phyloP scores from a whole-genome alignment of 228 moss, liverwort and hornwort genomes.

The Sphagnum magellanicum region DNA sequence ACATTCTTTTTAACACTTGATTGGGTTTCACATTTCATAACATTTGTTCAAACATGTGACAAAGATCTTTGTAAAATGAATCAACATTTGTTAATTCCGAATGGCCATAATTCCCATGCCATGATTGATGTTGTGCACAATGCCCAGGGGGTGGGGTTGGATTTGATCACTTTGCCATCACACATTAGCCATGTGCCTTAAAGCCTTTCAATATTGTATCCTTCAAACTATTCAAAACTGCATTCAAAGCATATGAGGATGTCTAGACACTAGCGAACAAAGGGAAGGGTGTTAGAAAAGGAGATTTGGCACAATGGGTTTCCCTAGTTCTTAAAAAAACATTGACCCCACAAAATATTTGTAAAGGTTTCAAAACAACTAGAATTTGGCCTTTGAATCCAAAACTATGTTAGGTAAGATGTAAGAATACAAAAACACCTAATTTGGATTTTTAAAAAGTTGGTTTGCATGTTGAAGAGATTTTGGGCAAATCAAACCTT shows the following conservation, averaged over 20 bases:
- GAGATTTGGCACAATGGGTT: slow-evolving; percentile 2
- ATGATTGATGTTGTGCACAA: neutral
- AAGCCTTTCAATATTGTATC: neutral
- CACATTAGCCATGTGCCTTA: neutral
- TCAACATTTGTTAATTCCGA: neutral
- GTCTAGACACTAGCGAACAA: neutral
- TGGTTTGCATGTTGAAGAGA: neutral
- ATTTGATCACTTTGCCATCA: neutral
- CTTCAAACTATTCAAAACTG: neutral
- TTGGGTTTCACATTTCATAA: neutral
- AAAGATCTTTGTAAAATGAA: neutral
- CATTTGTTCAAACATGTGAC: neutral
- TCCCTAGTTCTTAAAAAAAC: neutral
- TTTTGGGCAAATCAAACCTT: neutral
- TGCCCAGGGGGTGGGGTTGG: neutral
- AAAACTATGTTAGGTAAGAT: neutral
- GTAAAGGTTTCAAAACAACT: neutral
- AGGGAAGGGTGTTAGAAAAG: neutral
- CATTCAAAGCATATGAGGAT: neutral
- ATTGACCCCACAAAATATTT: neutral
- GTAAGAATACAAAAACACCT: neutral
- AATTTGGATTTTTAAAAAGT: neutral
- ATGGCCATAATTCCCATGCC: neutral
- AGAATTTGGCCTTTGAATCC: slow-evolving; percentile 1
- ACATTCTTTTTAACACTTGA: neutral